Evolutionary conservation across 805 yeast genomes (phyloP), one percentile per base, ranked within the genome.

Genomic region (Cyberlindnera mycetangii): DNA sequence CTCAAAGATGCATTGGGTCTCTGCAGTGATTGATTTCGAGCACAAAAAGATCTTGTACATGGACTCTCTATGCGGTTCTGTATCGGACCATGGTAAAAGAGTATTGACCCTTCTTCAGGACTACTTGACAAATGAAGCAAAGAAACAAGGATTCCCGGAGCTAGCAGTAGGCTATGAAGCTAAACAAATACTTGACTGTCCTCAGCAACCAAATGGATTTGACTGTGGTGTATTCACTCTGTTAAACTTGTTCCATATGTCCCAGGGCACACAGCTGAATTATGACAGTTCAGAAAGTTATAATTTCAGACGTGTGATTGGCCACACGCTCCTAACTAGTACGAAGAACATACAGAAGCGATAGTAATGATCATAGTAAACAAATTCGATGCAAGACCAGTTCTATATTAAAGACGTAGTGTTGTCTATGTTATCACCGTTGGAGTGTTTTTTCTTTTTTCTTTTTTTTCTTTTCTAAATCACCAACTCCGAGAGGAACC

Each of bases 171-270:
- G 66, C 17, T 64, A 60, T 39, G 62, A 60, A 14, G 44, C 63
- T 16, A 44, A 49, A 14, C 70, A 65, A 31, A 36, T 60, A 3
- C 49, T 62, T 2, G 60, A 65, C n/a, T 73, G 90, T 34, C 98
- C 99, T 1, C 87, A 83, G 53, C 99, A 93, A 61, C 69, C 73
- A 21, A 93, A 93, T 59, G 97, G 97, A 0, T 87, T 62, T 53
- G 99, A 93, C 64, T 93, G 99, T 69, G 99, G 99, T 7, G 95
- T 92, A 2, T 93, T 90, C 59, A 77, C 95, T 3, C 85, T 97
- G 62, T 78, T 89, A 44, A 83, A 81, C 37, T 87, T 86, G 1
- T 75, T 79, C 38, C 81, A 74, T 37, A 55, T 88, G 33, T 66
- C 90, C 0, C 66, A 77, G 28, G 75, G 71, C 5, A 61, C 62